Evolutionary conservation across 208 protist species (phyloP).

Genomic region (Wallacemonas collosoma): DNA sequence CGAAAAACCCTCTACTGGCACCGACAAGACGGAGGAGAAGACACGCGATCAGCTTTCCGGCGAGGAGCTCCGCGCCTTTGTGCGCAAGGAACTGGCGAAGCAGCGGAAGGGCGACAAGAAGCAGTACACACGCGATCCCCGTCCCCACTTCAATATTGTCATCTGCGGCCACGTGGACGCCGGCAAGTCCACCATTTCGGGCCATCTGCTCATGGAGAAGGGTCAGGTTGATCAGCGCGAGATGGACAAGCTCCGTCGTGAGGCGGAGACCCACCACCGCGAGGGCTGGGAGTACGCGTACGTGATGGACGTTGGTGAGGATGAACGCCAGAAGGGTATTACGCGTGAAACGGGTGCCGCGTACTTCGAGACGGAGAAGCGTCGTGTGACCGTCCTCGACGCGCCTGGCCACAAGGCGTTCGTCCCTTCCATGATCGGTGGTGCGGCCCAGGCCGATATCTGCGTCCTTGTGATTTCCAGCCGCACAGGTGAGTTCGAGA

Average conservation of each 20-base stretch:
- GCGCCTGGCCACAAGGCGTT: conserved; percentile 99
- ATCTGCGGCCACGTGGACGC: conserved; percentile 99
- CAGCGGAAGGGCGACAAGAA: conserved; percentile 69
- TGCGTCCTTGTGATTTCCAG: conserved; percentile 99
- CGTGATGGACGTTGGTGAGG: conserved; percentile 98
- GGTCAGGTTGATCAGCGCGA: conserved; percentile 97
- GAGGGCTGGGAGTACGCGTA: conserved; percentile 98
- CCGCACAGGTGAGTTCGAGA: conserved; percentile 98
- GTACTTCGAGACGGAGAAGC: conserved; percentile 96
- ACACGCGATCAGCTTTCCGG: conserved; percentile 11
- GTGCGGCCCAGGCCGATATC: conserved; percentile 98
- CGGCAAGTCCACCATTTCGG: conserved; percentile 98
- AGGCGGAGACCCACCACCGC: conserved; percentile 96
- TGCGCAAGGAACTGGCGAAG: conserved; percentile 75
- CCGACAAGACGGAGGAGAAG: conserved; percentile 28
- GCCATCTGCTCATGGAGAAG: conserved; percentile 96
- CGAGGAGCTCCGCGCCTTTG: conserved; percentile 71
- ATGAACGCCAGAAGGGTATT: conserved; percentile 98
- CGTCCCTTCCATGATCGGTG: conserved; percentile 99
- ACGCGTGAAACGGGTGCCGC: conserved; percentile 97
- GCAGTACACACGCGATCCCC: conserved; percentile 76
- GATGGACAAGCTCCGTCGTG: conserved; percentile 98
- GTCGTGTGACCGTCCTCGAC: conserved; percentile 98
- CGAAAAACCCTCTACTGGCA: conserved; percentile 13
- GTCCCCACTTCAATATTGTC: conserved; percentile 98